Percentiles rank a stretch among this genome's conserved stretches.
Conservation (phyloP, 1,284 basidiomycete species). For the Wolfiporia cocos region DNA sequence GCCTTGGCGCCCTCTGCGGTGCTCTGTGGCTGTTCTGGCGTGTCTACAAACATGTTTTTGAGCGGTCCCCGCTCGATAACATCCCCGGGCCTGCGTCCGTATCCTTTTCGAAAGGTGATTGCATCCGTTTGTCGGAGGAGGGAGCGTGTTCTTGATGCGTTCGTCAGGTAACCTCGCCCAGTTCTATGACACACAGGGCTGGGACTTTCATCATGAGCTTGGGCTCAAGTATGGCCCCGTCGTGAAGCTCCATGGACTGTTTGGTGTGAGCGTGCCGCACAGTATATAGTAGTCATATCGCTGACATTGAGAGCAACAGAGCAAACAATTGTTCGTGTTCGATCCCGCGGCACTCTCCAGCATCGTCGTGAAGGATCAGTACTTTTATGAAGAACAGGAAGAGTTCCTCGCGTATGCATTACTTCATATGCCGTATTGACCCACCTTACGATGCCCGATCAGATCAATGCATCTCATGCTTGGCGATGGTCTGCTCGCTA, state of each 20-base stretch:
- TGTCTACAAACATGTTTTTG: too few species aligned
- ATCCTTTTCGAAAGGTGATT: not conserved
- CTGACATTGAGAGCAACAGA: slow-evolving; percentile 9
- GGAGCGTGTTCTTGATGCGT: not conserved
- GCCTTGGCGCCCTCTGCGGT: too few species aligned
- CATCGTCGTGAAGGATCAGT: slow-evolving; percentile 33
- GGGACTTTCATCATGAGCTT: not conserved
- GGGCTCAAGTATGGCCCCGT: slow-evolving; percentile 1
- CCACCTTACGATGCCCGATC: not conserved
- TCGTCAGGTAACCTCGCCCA: slow-evolving; percentile 1
- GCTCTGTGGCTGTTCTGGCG: too few species aligned
- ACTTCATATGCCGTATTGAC: too few species aligned
- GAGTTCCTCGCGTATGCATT: not conserved
- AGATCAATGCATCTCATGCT: not conserved
- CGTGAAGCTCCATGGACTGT: slow-evolving; percentile 1
- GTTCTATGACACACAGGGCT: not conserved
- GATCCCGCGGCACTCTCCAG: slow-evolving; percentile 31
- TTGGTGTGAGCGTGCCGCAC: slow-evolving; percentile 1
- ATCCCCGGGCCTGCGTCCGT: not conserved
- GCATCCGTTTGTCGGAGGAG: not conserved
- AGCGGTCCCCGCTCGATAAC: not conserved
- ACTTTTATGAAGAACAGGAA: slow-evolving; percentile 21
- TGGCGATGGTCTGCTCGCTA: not conserved
- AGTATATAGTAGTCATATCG: not conserved
- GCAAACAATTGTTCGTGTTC: slow-evolving; percentile 12